These are phyloP conservation scores for Candida xyloterini DNA, from an alignment of 805 yeast genomes.

Conservation along the genomic window DNA sequence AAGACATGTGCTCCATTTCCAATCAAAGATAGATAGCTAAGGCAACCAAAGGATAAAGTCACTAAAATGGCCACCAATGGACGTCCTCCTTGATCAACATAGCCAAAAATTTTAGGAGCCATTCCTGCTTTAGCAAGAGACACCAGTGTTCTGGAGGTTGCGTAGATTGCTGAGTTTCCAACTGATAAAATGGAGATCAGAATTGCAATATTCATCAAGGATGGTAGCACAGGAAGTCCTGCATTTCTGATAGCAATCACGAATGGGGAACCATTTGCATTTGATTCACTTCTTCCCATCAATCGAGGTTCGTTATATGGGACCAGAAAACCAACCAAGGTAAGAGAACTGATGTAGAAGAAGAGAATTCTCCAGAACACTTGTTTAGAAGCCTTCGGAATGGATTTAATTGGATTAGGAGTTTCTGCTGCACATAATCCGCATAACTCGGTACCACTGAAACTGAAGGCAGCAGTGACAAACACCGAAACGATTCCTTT, in stretches of 20 bases:
- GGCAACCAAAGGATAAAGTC: constrained; percentile 40
- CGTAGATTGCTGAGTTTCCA: constrained; percentile 57
- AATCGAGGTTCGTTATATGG: constrained; percentile 40
- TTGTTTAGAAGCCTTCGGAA: constrained; percentile 53
- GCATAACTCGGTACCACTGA: constrained; percentile 51
- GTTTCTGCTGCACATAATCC: constrained; percentile 53
- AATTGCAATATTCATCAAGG: constrained; percentile 41
- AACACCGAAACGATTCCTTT: constrained; percentile 54
- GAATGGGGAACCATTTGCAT: constrained; percentile 43
- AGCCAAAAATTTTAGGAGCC: constrained; percentile 42
- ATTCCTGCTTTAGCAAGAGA: constrained; percentile 44
- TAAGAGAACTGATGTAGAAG: constrained; percentile 44
- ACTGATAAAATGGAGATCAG: constrained; percentile 40
- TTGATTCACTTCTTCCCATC: constrained; percentile 26
- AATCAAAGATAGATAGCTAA: constrained; percentile 46
- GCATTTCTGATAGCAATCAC: constrained; percentile 43
- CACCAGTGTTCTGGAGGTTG: constrained; percentile 51
- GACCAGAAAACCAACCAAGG: constrained; percentile 46
- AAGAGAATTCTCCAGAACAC: constrained; percentile 54
- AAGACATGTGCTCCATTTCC: constrained; percentile 35
- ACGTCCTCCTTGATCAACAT: constrained; percentile 49
- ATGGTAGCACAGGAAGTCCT: constrained; percentile 36
- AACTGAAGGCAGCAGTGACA: constrained; percentile 54
- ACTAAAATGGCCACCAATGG: constrained; percentile 44
- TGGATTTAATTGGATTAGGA: constrained; percentile 42